Percentiles rank a stretch among this genome's conserved stretches.
phyloP scores from a whole-genome alignment of 495 filamentous ascomycete species.

The Acidomyces sp. region DNA sequence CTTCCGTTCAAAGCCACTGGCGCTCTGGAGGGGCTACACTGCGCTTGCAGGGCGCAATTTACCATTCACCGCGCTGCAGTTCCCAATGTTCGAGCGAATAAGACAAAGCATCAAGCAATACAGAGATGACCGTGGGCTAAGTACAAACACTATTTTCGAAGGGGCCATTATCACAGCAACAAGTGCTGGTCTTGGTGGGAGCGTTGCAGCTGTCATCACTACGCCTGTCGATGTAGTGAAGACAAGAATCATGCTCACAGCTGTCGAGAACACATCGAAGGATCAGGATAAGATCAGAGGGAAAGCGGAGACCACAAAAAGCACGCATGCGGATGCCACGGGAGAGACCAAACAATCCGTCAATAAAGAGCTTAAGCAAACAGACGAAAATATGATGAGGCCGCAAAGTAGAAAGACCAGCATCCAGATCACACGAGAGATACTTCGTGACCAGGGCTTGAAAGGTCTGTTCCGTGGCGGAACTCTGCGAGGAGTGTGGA shows the following conservation, averaged over 20 bases:
- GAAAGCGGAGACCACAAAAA: constrained; percentile 9
- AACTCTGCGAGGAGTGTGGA: constrained; percentile 62
- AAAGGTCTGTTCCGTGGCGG: constrained; percentile 69
- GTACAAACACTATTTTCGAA: constrained; percentile 37
- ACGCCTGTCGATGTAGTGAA: constrained; percentile 79
- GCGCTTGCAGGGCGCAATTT: constrained; percentile 68
- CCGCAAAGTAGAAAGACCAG: constrained; percentile 30
- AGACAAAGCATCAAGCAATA: constrained; percentile 34
- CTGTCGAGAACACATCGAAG: constrained; percentile 34
- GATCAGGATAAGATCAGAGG: constrained; percentile 10
- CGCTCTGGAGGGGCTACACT: constrained; percentile 66
- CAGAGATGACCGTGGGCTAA: constrained; percentile 23
- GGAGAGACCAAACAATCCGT: constrained; percentile 21
- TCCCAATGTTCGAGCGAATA: constrained; percentile 68
- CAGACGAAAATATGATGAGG: constrained; percentile 15
- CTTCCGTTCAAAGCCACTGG: constrained; percentile 44
- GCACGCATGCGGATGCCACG: constrained; percentile 25
- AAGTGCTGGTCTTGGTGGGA: constrained; percentile 55
- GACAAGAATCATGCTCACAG: constrained; percentile 53
- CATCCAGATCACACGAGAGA: constrained; percentile 45
- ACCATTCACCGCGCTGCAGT: constrained; percentile 77
- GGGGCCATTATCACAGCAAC: constrained; percentile 55
- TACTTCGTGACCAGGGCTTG: constrained; percentile 50
- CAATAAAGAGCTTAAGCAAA: constrained; percentile 18
- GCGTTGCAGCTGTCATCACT: constrained; percentile 55